Base-by-base conservation (phyloP, 257 asterid genomes). In the Linderniella brevidens region DNA sequence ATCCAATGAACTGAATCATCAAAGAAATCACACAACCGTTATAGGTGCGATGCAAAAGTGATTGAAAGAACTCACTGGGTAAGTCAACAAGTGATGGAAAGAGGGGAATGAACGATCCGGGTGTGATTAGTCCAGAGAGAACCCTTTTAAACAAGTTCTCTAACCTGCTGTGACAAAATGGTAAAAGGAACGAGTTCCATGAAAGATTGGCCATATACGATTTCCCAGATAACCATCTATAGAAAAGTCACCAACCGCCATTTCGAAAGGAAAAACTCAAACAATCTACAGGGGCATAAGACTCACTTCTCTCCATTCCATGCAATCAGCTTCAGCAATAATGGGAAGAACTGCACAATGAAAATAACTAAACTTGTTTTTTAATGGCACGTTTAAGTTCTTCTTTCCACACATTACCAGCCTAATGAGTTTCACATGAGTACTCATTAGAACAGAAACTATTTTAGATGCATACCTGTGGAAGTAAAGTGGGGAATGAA, bases 291-390 rank as follows among this genome's bases (percentile, higher is more conserved):
- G 52, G 37, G 17, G 41, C 37, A 60, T 20, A 48, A 57, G 41
- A 56, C 92, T 74, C 70, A 82, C 95, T 77, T 78, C 79, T 78
- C 94, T 47, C 92, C 98, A 56, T 80, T 88, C 95, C 95, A 88
- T 46, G 98, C 95, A 64, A 88, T 71, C 70, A 88, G 66, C 76
- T 88, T 88, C 68, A 88, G 79, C 70, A 84, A 43, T 55, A 88
- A 69, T 0, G 95, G 98, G 73, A 88, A 88, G 72, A 76, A 84
- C 94, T 88, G 90, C 86, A 68, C 38, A 59, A 55, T 53, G 35
- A 47, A 54, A 51, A 62, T 46, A 48, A 42, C 46, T 17, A 37
- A 46, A 40, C 14, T 11, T 35, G 56, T 25, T 25, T 25, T 6
- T n/a, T n/a, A n/a, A n/a, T 6, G 32, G 3, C 32, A 25, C 32